Evolutionary conservation across 208 protist species (phyloP), one percentile per base, ranked within the genome.

Genomic region (Leishmania amazonensis): DNA sequence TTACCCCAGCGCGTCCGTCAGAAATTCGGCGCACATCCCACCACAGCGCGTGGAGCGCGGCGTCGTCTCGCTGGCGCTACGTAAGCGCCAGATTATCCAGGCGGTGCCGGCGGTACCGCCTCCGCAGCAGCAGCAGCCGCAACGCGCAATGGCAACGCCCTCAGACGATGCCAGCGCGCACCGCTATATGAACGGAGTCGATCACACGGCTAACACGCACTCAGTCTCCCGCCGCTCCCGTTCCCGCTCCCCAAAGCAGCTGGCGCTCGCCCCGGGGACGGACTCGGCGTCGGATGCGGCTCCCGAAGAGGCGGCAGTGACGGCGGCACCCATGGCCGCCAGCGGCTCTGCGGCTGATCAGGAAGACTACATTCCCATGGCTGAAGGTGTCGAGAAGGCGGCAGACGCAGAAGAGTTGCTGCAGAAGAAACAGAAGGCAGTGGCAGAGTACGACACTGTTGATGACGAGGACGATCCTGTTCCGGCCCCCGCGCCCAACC

Each of bases 201-300:
- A 78, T 45, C 77, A 76, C 47, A 72, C 54, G 21, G 81, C 77
- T 5, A 83, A 86, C 4, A 90, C 89, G 71, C 89, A 67, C 51
- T 79, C 83, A 7, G 89, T 88, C 38, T 90, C 89, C 19, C 85
- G 70, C 79, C 86, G 87, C 74, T 89, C 87, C 24, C 87, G 80
- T 73, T 90, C 87, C 24, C 87, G 81, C 85, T 93, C 89, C 11
- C 87, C 85, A 60, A 60, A 75, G 45, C 85, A 81, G 54, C 64
- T 68, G 15, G 35, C 53, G 54, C 19, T 53, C 17, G 31, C 74
- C 57, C 49, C 17, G 28, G 49, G 6, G 49, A 28, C 19, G 49
- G 31, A 54, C 35, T 60, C n/a, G 38, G 19, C 19, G 53, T 67
- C 72, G 11, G 45, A 76, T 13, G 45, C 40, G 0, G 47, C 28